phyloP scores from a whole-genome alignment of 192 early-diverging fungal species.

The Backusella macrospora region DNA sequence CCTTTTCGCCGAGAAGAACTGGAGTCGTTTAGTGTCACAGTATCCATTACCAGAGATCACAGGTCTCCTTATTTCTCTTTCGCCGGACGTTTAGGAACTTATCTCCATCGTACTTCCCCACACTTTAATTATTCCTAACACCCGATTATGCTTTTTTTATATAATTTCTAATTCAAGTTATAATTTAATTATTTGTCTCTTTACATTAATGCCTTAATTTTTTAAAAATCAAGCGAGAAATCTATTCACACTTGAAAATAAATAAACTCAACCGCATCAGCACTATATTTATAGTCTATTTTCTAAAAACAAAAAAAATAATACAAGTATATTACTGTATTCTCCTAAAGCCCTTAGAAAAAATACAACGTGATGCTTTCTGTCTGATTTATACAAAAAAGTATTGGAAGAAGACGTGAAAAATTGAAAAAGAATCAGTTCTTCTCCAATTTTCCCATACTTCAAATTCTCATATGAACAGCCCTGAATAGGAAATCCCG shows the following conservation, averaged over 20 bases:
- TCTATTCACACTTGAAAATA: not conserved
- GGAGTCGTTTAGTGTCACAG: not conserved
- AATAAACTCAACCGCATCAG: not conserved
- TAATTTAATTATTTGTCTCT: slow-evolving; percentile 5
- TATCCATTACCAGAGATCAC: slow-evolving; percentile 2
- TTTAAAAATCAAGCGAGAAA: not conserved
- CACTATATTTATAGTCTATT: not conserved
- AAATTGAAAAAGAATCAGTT: not conserved
- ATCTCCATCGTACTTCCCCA: not conserved
- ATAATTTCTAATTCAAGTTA: not conserved
- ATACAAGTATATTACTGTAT: not conserved
- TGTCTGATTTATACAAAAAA: slow-evolving; percentile 11
- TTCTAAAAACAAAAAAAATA: not conserved
- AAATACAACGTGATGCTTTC: not conserved
- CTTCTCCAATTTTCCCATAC: slow-evolving; percentile 1
- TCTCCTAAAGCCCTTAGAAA: slow-evolving; percentile 9
- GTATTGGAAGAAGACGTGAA: slow-evolving; percentile 9
- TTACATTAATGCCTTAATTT: not conserved
- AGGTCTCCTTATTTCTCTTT: not conserved
- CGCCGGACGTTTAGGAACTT: not conserved
- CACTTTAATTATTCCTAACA: slow-evolving; percentile 11
- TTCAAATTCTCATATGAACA: slow-evolving; percentile 14
- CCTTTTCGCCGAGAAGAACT: no score
- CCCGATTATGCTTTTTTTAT: not conserved
- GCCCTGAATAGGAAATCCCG: slow-evolving; percentile 3